Evolutionary conservation across 2,329 filamentous ascomycete genomes (phyloP).

Genomic region (Penicillium sp.): DNA sequence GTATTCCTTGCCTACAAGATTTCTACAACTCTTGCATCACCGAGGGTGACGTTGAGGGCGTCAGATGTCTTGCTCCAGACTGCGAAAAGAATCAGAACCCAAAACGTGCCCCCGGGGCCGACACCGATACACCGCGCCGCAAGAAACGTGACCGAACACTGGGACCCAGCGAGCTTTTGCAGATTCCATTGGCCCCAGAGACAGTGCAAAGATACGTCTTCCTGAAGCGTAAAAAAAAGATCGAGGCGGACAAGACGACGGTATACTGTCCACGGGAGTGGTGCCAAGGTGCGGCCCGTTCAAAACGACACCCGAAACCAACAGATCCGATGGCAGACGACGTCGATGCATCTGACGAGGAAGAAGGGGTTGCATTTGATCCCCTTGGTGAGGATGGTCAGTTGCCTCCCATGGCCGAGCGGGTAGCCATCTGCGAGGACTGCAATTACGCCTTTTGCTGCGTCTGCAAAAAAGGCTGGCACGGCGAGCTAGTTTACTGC

Average conservation of each 20-base stretch:
- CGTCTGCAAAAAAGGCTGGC: conserved; percentile 78
- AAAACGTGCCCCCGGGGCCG: conserved; percentile 14
- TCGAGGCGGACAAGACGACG: conserved; percentile 88
- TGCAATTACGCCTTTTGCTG: conserved; percentile 86
- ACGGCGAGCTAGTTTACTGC: conserved; percentile 78
- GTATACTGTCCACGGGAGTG: conserved; percentile 89
- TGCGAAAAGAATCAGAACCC: conserved; percentile 65
- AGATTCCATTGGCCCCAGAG: conserved; percentile 69
- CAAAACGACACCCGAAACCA: conserved; percentile 70
- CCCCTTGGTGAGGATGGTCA: conserved; percentile 43
- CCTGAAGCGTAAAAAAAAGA: conserved; percentile 86
- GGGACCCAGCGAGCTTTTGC: conserved; percentile 78
- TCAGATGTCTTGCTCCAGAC: conserved; percentile 75
- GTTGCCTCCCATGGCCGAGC: conserved; percentile 56
- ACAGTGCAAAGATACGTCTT: conserved; percentile 81
- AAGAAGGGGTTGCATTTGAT: conserved; percentile 48
- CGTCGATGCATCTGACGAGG: conserved; percentile 50
- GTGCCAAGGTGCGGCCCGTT: conserved; percentile 86
- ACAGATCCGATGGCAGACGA: conserved; percentile 61
- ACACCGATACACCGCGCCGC: conserved; percentile 40
- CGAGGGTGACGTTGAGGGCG: conserved; percentile 74
- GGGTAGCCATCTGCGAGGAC: conserved; percentile 81
- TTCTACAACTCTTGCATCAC: conserved; percentile 87
- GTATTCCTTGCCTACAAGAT: conserved; percentile 77
- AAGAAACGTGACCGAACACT: conserved; percentile 67